phyloP scores from a whole-genome alignment of 1,139 yeast genomes.

The Waltiozyma sp. region DNA sequence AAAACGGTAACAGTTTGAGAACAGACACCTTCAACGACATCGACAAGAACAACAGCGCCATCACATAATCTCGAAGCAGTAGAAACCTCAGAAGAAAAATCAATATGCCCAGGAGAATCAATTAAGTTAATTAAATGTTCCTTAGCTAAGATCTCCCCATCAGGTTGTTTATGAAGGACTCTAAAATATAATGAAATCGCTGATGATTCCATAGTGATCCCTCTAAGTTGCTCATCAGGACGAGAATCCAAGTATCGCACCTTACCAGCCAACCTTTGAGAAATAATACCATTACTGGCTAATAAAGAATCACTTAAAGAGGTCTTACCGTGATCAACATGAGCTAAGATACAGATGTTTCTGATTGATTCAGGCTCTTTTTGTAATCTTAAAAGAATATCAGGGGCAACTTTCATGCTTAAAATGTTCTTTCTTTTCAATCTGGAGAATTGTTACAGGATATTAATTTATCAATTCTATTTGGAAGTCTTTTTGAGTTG shows the following conservation, averaged over 20 bases:
- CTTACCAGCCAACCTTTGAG: slow-evolving; percentile 91
- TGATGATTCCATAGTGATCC: slow-evolving; percentile 95
- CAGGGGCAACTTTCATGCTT: slow-evolving; percentile 35
- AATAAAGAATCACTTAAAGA: slow-evolving; percentile 84
- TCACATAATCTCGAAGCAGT: slow-evolving; percentile 94
- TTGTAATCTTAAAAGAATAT: slow-evolving; percentile 58
- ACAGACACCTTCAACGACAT: slow-evolving; percentile 96
- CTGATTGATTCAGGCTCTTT: slow-evolving; percentile 59
- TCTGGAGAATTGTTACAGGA: no score
- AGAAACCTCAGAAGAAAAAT: slow-evolving; percentile 91
- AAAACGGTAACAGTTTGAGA: slow-evolving; percentile 92
- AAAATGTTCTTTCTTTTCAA: no score
- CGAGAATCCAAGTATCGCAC: slow-evolving; percentile 87
- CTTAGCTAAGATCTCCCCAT: slow-evolving; percentile 35
- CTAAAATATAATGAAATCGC: slow-evolving; percentile 84
- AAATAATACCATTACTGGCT: slow-evolving; percentile 93
- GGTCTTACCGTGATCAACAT: slow-evolving; percentile 98
- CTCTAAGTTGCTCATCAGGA: slow-evolving; percentile 91
- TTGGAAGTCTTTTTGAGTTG: no score
- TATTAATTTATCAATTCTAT: no score
- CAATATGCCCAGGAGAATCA: slow-evolving; percentile 98
- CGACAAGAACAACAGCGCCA: slow-evolving; percentile 91
- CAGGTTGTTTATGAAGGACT: slow-evolving; percentile 38
- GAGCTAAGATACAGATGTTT: slow-evolving; percentile 92
- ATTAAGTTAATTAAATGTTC: slow-evolving; percentile 86